These are phyloP conservation scores for Fistulifera solaris DNA, from an alignment of 108 stramenopile genomes.

Conservation along the genomic window DNA sequence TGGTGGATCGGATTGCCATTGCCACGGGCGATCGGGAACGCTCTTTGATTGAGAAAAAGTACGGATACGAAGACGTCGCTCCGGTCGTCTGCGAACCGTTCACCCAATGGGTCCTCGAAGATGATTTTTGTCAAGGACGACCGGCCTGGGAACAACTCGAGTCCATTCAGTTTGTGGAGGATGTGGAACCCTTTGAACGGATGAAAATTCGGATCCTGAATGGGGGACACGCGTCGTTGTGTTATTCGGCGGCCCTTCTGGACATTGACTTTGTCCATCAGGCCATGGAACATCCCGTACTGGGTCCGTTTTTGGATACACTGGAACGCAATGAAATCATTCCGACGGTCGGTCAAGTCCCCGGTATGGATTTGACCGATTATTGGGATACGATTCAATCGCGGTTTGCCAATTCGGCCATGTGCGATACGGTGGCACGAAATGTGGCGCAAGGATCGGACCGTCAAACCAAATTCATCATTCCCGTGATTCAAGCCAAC, in stretches of 20 bases:
- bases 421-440: slow-evolving; percentile 44
- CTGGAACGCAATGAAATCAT: slow-evolving; percentile 23
- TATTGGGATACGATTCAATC: slow-evolving; percentile 35
- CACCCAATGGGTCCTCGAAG: slow-evolving; percentile 47
- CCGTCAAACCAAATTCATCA: slow-evolving; percentile 19
- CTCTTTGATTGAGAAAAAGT: slow-evolving; percentile 15
- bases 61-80: slow-evolving; percentile 28
- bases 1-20: slow-evolving; percentile 62
- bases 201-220: slow-evolving; percentile 52
- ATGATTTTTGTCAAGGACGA: slow-evolving; percentile 32
- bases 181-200: slow-evolving; percentile 43
- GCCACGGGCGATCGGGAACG: slow-evolving; percentile 20
- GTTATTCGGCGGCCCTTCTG: slow-evolving; percentile 29
- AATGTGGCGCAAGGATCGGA: slow-evolving; percentile 38
- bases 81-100: slow-evolving; percentile 47
- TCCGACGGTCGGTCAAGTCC: slow-evolving; percentile 34
- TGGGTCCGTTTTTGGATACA: slow-evolving; percentile 12
- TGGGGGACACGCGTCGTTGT: slow-evolving; percentile 38
- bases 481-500: slow-evolving; percentile 5
- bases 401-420: slow-evolving; percentile 49
- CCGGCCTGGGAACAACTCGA: slow-evolving; percentile 24
- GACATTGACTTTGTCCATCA: slow-evolving; percentile 21
- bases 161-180: slow-evolving; percentile 29
- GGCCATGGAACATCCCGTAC: slow-evolving; percentile 16
- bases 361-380: slow-evolving; percentile 24